Conservation (phyloP, 2,329 filamentous ascomycete genomes). For the Thielaviopsis populi region DNA sequence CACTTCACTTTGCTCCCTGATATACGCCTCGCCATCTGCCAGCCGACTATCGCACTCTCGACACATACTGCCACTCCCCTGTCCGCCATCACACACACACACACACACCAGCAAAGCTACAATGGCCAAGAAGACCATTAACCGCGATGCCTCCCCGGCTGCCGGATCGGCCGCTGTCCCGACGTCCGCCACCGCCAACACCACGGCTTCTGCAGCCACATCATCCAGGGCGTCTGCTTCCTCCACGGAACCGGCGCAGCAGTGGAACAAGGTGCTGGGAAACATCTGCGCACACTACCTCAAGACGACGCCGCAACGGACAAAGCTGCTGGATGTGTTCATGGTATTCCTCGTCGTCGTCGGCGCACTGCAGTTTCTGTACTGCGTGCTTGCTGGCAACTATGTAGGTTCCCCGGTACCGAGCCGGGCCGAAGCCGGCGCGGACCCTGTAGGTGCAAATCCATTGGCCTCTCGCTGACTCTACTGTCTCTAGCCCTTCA, state of each 20-base stretch:
- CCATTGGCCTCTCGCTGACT: background rate
- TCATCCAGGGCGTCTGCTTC: slow-evolving; percentile 19
- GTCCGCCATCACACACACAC: slow-evolving; percentile 19
- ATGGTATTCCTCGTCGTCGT: slow-evolving; percentile 75
- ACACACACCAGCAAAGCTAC: slow-evolving; percentile 10
- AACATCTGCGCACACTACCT: slow-evolving; percentile 68
- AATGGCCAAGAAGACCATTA: slow-evolving; percentile 16
- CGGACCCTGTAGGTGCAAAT: slow-evolving; percentile 17
- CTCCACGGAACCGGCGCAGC: slow-evolving; percentile 20
- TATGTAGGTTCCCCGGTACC: slow-evolving; percentile 71
- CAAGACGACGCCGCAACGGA: slow-evolving; percentile 70
- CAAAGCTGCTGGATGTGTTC: slow-evolving; percentile 82
- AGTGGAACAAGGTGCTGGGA: slow-evolving; percentile 45
- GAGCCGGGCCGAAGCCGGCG: background rate
- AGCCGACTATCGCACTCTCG: background rate
- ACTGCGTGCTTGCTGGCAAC: slow-evolving; percentile 83
- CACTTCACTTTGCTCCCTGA: background rate
- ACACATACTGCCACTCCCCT: slow-evolving; percentile 8
- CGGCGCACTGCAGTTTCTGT: slow-evolving; percentile 81
- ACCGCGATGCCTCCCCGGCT: slow-evolving; percentile 19
- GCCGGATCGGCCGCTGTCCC: slow-evolving; percentile 17
- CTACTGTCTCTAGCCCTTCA: slow-evolving; percentile 60
- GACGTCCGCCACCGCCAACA: slow-evolving; percentile 11
- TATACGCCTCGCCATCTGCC: background rate
- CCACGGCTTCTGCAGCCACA: slow-evolving; percentile 16